Base-by-base conservation (phyloP, 257 asterid genomes). In the Fraxinus excelsior region DNA sequence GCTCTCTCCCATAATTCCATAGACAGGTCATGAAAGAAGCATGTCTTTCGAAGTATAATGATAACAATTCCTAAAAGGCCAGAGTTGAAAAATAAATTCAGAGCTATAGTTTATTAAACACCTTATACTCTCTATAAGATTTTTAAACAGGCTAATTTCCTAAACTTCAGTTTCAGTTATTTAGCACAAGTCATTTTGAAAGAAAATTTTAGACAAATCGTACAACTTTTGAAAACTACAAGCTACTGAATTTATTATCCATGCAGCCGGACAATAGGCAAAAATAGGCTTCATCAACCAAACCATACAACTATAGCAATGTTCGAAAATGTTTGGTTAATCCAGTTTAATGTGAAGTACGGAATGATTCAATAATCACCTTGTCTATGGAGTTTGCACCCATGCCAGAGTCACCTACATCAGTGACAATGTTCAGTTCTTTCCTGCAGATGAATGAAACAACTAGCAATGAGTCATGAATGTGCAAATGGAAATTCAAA, bases 391-490 rank as follows among this genome's bases (percentile, higher is more conserved):
- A 80, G 78, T 64, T 77, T 44, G 16, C 34, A 76, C 74, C 76
- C 34, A 81, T 66, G 84, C 71, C 69, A 19, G 80, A 80, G 74
- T 81, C 83, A 70, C 46, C 79, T 65, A 23, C 32, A 0, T 70
- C 82, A 67, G 66, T 56, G 26, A 77, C 76, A 75, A 0, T 29
- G 12, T 58, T 69, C 70, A n/a, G 51, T 71, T 85, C 87, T 66
- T 78, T 62, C 74, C 93, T 86, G 82, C 69, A 75, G 37, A 71
- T 19, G 49, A 80, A 65, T 16, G 12, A 38, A 76, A 74, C 35
- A 60, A 58, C 64, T 28, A 74, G 72, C 23, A 31, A 14, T 70
- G 16, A 11, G 49, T 11, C 44, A 67, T 72, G 40, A 42, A 26
- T 60, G 49, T 42, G 18, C 51, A n/a, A 70, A 34, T n/a, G 32